phyloP scores from a whole-genome alignment of 306 rosid genomes.

The Pyrus bretschneideri region DNA sequence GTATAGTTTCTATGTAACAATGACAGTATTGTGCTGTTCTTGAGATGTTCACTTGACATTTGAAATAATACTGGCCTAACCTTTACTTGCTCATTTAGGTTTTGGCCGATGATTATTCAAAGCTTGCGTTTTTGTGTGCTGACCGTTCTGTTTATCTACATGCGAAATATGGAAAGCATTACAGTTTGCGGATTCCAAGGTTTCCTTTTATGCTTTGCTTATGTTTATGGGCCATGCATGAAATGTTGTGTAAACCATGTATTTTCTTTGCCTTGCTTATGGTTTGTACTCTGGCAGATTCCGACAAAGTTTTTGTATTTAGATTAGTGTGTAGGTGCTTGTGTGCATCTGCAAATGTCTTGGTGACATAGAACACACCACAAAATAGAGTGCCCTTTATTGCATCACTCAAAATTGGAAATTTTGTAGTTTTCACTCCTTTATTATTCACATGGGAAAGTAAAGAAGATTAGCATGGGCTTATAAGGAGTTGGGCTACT shows the following conservation, averaged over 20 bases:
- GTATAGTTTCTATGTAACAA: not conserved
- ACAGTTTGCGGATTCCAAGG: constrained; percentile 88
- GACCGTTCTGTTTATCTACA: constrained; percentile 75
- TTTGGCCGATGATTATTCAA: constrained; percentile 78
- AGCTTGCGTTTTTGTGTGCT: constrained; percentile 87
- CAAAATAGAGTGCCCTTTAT: not conserved
- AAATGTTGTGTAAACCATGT: not conserved
- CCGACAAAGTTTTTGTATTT: too few relatives aligned
- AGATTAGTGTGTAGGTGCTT: not conserved
- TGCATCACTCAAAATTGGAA: not conserved
- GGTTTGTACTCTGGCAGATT: too few relatives aligned
- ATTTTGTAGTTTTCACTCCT: not conserved
- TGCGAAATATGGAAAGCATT: constrained; percentile 92
- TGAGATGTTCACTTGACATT: not conserved
- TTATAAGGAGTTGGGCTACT: too few relatives aligned
- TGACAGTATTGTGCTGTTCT: not conserved
- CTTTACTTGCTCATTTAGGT: constrained; percentile 40
- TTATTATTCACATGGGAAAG: not conserved
- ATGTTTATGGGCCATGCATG: not conserved
- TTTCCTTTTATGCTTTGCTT: constrained; percentile 17
- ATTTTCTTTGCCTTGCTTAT: too few relatives aligned
- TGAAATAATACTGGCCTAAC: constrained; percentile 7
- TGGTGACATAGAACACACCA: not conserved
- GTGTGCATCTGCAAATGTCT: not conserved
- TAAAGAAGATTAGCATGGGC: too few relatives aligned